These are phyloP conservation scores for Endoconidiophora polonica DNA, from an alignment of 2,329 filamentous ascomycete species.

Conservation along the genomic window DNA sequence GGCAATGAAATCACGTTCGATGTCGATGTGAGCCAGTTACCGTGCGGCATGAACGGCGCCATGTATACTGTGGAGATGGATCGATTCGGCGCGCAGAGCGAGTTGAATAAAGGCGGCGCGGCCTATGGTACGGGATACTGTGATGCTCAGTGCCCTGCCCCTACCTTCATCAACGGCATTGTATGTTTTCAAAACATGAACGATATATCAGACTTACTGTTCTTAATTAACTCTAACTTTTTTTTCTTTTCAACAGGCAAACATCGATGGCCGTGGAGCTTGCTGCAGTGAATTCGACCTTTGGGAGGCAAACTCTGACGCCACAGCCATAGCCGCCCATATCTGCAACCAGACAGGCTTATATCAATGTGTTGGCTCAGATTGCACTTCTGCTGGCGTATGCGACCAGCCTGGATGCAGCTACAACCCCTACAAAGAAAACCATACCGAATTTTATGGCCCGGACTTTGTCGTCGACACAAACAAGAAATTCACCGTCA, in stretches of 20 bases:
- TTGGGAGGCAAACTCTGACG: conserved; percentile 42
- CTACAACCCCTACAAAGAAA: conserved; percentile 33
- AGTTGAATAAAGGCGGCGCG: conserved; percentile 30
- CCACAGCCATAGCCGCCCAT: conserved; percentile 40
- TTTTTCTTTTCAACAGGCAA: conserved; percentile 23
- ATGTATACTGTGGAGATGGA: conserved; percentile 42
- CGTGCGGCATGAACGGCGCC: conserved; percentile 49
- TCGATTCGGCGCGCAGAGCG: conserved; percentile 30
- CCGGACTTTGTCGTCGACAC: conserved; percentile 40
- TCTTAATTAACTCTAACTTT: conserved; percentile 18
- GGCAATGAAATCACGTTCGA: conserved; percentile 50
- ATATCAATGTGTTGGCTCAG: conserved; percentile 13
- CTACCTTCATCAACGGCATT: conserved; percentile 25
- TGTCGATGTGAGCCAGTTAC: conserved; percentile 45
- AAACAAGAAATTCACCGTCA: conserved; percentile 38
- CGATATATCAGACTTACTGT: conserved; percentile 19
- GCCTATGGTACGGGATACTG: conserved; percentile 41
- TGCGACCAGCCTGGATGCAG: conserved; percentile 28
- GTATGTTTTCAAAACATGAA: too few relatives aligned
- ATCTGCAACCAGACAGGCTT: conserved; percentile 24
- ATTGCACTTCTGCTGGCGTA: conserved; percentile 13
- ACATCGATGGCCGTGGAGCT: conserved; percentile 30
- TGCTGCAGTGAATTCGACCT: conserved; percentile 42
- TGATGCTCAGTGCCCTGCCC: conserved; percentile 31
- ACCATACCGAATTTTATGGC: conserved; percentile 42